Conservation (phyloP, 208 protist species). For the Wallacemonas collosoma region DNA sequence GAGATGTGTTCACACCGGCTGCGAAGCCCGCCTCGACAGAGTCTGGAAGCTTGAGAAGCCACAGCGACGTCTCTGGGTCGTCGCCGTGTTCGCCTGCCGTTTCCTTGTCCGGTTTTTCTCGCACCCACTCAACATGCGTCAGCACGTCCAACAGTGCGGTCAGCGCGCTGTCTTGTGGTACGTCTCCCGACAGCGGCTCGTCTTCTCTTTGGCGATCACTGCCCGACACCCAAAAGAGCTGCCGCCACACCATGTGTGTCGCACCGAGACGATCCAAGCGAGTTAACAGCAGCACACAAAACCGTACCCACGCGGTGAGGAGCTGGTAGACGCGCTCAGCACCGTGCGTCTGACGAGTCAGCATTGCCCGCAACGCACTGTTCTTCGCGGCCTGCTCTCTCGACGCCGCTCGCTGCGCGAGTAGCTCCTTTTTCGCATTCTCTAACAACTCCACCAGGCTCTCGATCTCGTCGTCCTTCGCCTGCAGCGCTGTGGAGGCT, state of each 20-base stretch:
- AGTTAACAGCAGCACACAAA: neutral
- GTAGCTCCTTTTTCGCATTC: conserved; percentile 13
- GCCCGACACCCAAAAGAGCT: neutral
- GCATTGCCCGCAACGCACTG: neutral
- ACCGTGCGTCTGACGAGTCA: neutral
- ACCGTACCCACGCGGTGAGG: neutral
- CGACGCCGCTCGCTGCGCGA: conserved; percentile 8
- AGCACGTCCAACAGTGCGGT: too few species aligned
- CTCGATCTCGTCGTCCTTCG: neutral
- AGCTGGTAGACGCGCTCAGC: neutral
- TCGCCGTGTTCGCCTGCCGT: too few species aligned
- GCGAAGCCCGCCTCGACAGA: too few species aligned
- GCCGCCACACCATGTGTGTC: neutral
- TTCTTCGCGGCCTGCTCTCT: conserved; percentile 13
- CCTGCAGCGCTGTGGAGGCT: neutral
- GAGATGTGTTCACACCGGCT: too few species aligned
- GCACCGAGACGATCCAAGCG: conserved; percentile 1
- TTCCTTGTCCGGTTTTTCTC: too few species aligned
- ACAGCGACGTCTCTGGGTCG: too few species aligned
- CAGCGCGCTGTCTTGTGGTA: too few species aligned
- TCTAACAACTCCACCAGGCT: neutral
- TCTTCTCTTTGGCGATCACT: neutral
- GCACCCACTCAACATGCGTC: too few species aligned
- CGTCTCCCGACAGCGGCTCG: too few species aligned
- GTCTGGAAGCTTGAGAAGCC: too few species aligned